phyloP scores from a whole-genome alignment of 23 red algal genomes.

The Gracilaria gracilis region DNA sequence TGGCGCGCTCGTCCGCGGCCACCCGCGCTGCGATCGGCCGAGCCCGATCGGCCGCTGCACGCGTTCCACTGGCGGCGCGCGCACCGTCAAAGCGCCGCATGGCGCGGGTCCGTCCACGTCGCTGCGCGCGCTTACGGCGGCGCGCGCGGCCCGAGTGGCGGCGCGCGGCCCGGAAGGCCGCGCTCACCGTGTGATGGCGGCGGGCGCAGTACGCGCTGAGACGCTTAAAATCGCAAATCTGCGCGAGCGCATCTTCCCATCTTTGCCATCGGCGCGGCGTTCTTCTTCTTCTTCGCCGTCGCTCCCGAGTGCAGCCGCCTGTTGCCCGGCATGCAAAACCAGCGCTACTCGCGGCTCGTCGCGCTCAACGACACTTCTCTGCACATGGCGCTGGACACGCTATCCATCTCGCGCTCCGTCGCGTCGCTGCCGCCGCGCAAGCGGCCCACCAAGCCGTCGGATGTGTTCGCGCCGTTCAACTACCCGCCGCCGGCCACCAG shows the following conservation, averaged over 20 bases:
- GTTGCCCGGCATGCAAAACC: conserved; percentile 5
- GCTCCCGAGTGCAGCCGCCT: too few relatives aligned
- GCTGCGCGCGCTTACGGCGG: neutral
- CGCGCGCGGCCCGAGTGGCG: neutral
- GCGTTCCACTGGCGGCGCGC: too few relatives aligned
- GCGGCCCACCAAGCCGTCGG: neutral
- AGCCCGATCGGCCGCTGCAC: too few relatives aligned
- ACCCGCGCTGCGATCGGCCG: too few relatives aligned
- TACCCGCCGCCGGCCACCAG: neutral
- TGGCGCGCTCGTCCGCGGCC: too few relatives aligned
- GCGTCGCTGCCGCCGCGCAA: conserved; percentile 32
- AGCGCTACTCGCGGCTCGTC: conserved; percentile 46
- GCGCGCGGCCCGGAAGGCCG: too few relatives aligned
- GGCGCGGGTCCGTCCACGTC: too few relatives aligned
- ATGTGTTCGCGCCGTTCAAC: conserved; percentile 14
- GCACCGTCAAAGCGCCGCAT: too few relatives aligned
- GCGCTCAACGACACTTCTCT: conserved; percentile 10
- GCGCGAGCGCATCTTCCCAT: neutral
- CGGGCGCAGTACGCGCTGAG: neutral
- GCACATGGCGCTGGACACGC: conserved; percentile 44
- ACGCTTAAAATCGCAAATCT: neutral
- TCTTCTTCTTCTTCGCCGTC: neutral
- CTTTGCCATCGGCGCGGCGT: neutral
- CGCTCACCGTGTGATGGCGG: too few relatives aligned
- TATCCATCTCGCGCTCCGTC: conserved; percentile 29